A percentile compares a stretch with the other conserved stretches of the same genome.
These are phyloP conservation scores for Aspergillus quadrilineatus DNA, from an alignment of 2,329 filamentous ascomycete species.

Conservation along the genomic window DNA sequence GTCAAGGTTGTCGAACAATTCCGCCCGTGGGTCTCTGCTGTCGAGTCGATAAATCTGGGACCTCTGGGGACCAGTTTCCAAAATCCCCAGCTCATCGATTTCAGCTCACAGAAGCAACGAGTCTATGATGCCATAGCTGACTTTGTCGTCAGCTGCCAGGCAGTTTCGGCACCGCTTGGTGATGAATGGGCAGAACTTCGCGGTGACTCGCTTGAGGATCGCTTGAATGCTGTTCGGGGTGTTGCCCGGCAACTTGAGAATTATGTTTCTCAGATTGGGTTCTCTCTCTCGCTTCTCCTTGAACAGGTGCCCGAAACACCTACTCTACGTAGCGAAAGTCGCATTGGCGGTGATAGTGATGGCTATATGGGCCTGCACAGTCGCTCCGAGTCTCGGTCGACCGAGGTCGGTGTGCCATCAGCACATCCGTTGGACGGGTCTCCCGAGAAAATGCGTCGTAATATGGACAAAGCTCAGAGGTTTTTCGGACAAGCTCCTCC, in stretches of 20 bases:
- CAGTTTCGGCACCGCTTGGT: slow-evolving; percentile 83
- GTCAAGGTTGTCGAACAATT: slow-evolving; percentile 83
- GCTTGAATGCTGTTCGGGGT: slow-evolving; percentile 74
- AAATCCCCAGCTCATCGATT: slow-evolving; percentile 82
- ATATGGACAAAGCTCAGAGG: slow-evolving; percentile 48
- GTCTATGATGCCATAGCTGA: slow-evolving; percentile 93
- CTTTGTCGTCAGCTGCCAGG: slow-evolving; percentile 81
- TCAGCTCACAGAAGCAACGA: slow-evolving; percentile 86
- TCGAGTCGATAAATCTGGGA: slow-evolving; percentile 89
- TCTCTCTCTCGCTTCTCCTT: slow-evolving; percentile 80
- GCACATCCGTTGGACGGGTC: slow-evolving; percentile 41
- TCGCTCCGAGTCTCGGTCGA: slow-evolving; percentile 41
- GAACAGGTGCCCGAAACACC: slow-evolving; percentile 67
- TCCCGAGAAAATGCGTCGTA: slow-evolving; percentile 42
- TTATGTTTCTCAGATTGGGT: slow-evolving; percentile 81
- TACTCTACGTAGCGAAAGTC: slow-evolving; percentile 44
- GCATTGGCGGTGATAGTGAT: slow-evolving; percentile 31
- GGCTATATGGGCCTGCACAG: slow-evolving; percentile 25
- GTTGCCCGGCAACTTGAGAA: slow-evolving; percentile 80
- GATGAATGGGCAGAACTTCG: slow-evolving; percentile 96
- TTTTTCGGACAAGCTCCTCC: slow-evolving; percentile 50
- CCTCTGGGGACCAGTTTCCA: slow-evolving; percentile 74
- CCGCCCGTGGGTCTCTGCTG: slow-evolving; percentile 81
- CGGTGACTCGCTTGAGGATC: slow-evolving; percentile 83
- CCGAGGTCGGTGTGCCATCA: slow-evolving; percentile 46